Evolutionary conservation across 306 rosid genomes (phyloP).

Genomic region (Begonia fuchsioides): DNA sequence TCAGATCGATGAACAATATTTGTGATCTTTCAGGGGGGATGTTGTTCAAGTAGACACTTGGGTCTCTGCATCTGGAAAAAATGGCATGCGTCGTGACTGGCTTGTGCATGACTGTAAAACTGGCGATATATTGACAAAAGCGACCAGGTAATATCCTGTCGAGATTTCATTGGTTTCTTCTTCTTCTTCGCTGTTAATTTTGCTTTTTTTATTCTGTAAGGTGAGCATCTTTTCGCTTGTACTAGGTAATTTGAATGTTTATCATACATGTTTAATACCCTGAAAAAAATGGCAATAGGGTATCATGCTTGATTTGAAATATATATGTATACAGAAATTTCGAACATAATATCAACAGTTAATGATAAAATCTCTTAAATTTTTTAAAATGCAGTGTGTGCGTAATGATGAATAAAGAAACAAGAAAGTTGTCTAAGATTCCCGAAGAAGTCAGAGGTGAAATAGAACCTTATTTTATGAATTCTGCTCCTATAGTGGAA

Average conservation of each 20-base stretch:
- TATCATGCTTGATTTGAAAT: no score
- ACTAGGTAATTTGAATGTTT: no score
- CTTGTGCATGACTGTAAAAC: neutral
- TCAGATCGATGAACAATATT: neutral
- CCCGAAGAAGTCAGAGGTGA: constrained; percentile 1
- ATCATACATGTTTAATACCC: no score
- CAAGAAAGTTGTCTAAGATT: constrained; percentile 4
- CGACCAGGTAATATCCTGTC: neutral
- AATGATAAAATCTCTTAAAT: neutral
- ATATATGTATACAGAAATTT: no score
- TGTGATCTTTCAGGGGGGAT: constrained; percentile 11
- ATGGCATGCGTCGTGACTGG: neutral
- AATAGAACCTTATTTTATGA: neutral
- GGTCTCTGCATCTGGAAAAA: neutral
- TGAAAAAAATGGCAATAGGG: no score
- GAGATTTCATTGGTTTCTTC: neutral
- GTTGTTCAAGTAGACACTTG: constrained; percentile 6
- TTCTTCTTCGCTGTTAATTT: no score
- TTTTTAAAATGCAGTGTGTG: neutral
- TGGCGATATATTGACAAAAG: neutral
- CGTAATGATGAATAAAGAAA: neutral
- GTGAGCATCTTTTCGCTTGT: no score
- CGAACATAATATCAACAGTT: no score
- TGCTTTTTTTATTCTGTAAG: no score
- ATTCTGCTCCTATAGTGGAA: constrained; percentile 3